Evolutionary conservation across 2,329 filamentous ascomycete species (phyloP), one percentile per base, ranked within the genome.

Genomic region (Biscogniauxia sp.): DNA sequence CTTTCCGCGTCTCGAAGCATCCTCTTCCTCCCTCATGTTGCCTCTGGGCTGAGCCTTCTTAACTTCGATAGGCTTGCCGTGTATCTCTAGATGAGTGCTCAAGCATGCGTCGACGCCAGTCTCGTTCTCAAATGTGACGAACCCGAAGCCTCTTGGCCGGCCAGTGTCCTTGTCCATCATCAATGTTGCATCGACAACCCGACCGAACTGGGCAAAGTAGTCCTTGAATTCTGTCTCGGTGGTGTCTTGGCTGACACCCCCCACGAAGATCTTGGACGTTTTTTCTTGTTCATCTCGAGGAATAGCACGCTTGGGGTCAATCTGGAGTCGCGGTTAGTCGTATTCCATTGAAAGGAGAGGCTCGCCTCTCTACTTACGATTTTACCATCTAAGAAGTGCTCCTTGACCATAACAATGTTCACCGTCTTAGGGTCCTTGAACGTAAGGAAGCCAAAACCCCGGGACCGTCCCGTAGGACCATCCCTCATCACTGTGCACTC

Each of bases 121-220:
- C 72, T 99, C 95, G 67, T 89, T 96, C 77, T 99, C 95, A 69
- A 99, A 99, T 0, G 95, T 99, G 57, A 99, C 95, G 75, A 99
- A 99, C 15, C 95, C 95, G 72, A 99, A 99, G 1, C 95, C 95
- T 72, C 95, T 86, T 2, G 95, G 95, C 50, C 95, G 87, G n/a
- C 95, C 95, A 0, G 95, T 99, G 75, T 99, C 95, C 78, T 99
- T 99, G 76, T 99, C 95, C 88, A 99, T 99, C 95, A 99, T 99
- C 2, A 99, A 86, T 0, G 95, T 99, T 1, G 95, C 95, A 77
- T 99, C 95, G 49, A 99, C 89, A 20, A 99, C 95, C 63, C 94
- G 89, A 26, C 95, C 95, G 70, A 98, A 99, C 72, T 97, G 92
- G 72, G 91, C 92, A 79, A 99, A 99, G 78, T 97, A 99, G 62